A percentile compares a stretch with the other conserved stretches of the same genome.
phyloP scores from a whole-genome alignment of 2,329 filamentous ascomycete genomes.

The Pseudogymnoascus sp. region DNA sequence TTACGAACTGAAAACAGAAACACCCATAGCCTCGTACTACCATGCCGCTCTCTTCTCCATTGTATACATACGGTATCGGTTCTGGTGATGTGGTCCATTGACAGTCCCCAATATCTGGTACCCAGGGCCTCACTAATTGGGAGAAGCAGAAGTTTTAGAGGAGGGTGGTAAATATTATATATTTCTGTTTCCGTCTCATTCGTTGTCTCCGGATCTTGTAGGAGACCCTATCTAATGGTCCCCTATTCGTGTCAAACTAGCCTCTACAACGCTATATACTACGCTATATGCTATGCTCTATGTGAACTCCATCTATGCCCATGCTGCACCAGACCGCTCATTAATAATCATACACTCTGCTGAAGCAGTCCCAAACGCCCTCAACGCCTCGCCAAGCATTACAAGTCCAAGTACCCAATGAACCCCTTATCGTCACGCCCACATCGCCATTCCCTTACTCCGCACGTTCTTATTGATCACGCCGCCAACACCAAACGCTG shows the following conservation, averaged over 20 bases:
- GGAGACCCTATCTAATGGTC: not conserved
- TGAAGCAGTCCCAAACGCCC: not conserved
- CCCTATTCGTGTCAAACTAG: not conserved
- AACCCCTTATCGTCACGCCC: conserved; percentile 33
- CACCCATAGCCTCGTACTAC: not conserved
- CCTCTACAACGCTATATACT: not conserved
- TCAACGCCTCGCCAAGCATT: not conserved
- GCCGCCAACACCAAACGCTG: conserved; percentile 81
- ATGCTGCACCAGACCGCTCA: conserved; percentile 6
- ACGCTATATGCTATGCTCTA: not conserved
- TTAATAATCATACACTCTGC: not conserved
- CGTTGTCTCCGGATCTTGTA: not conserved
- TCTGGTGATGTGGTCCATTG: not conserved
- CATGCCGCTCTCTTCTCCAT: not conserved
- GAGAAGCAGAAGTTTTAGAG: not conserved
- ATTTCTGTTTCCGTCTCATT: not conserved
- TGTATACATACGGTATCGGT: not conserved
- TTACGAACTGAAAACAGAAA: not conserved
- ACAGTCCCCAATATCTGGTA: not conserved
- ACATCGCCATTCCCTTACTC: conserved; percentile 54
- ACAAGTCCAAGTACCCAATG: not conserved
- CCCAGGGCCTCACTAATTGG: not conserved
- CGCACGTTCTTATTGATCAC: conserved; percentile 75
- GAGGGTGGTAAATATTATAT: not conserved
- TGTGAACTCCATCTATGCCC: not conserved